Evolutionary conservation across 1,284 basidiomycete species (phyloP).

Genomic region (Puccinia novopanici): DNA sequence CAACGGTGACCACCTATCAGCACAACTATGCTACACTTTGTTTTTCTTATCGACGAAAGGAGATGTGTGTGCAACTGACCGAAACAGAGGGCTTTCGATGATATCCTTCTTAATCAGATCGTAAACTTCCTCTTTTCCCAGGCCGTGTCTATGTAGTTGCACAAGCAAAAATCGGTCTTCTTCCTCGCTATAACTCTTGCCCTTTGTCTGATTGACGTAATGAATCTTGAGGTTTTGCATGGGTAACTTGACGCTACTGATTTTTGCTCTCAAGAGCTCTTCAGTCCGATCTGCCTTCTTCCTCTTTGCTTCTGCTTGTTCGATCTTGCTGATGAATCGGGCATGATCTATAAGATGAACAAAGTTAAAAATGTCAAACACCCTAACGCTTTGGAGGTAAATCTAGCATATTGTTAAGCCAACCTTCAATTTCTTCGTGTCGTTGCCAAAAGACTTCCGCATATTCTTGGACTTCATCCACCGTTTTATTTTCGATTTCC

Average conservation of each 20-base stretch:
- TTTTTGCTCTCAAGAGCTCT: conserved; percentile 71
- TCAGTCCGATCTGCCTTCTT: conserved; percentile 54
- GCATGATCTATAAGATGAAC: conserved; percentile 39
- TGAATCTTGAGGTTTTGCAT: conserved; percentile 93
- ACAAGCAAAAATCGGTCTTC: conserved; percentile 95
- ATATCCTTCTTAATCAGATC: conserved; percentile 96
- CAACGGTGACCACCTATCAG: not conserved
- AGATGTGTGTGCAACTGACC: conserved; percentile 57
- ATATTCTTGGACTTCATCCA: conserved; percentile 78
- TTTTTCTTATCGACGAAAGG: not conserved
- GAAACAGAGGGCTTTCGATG: conserved; percentile 90
- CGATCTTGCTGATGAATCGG: conserved; percentile 69
- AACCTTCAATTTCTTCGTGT: conserved; percentile 79
- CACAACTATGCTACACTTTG: too few species aligned
- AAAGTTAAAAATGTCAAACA: not conserved
- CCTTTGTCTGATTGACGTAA: conserved; percentile 85
- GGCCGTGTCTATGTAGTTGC: conserved; percentile 85
- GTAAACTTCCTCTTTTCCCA: conserved; percentile 87
- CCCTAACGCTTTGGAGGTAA: not conserved
- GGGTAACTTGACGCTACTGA: conserved; percentile 76
- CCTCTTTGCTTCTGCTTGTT: conserved; percentile 70
- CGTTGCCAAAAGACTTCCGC: conserved; percentile 85
- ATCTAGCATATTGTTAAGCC: conserved; percentile 54
- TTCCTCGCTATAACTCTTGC: conserved; percentile 93
- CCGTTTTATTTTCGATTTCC: conserved; percentile 83